Evolutionary conservation across 1,284 basidiomycete genomes (phyloP), one percentile per base, ranked within the genome.

Genomic region (Hortiboletus rubellus): DNA sequence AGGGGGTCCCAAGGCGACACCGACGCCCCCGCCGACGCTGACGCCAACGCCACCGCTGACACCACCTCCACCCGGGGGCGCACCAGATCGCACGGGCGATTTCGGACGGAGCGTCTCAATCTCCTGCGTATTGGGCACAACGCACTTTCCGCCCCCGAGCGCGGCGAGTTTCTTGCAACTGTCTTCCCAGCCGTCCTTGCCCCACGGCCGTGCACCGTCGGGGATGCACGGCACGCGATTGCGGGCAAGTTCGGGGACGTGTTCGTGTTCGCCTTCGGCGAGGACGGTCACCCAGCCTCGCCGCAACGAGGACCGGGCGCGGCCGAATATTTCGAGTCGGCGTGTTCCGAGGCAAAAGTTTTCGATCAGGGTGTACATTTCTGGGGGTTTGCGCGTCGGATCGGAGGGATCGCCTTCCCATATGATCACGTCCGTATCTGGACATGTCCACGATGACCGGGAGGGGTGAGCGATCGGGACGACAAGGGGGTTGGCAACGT

Each of bases 261-360:
- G 78, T 30, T 79, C 78, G 61, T 83, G 80, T 65, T 85, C 84
- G 5, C 83, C 82, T n/a, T 84, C 82, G 1, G 80, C 79, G 22
- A 94, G 83, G 2, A 91, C 86, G 8, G 94, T 94, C 9, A 99
- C 89, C 96, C 96, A 99, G 2, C 97, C 96, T 15, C 87, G 84
- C 0, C 96, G 85, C 3, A 94, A 75, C 1, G 85, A 86, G 11
- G 85, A 82, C 0, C 84, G 79, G 3, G 85, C 81, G 14, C 82
- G 84, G 1, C 93, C 94, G 64, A 96, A 98, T 11, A 99, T 76
- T 71, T 98, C 94, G 24, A 99, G 83, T 1, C 96, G 85, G 9
- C 96, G 88, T 0, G 91, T 85, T 12, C 96, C 96, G 54, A 97
- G 88, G 70, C 96, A 98, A 72, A 99, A 99, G 75, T 97, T 98